Percentiles rank a stretch among this genome's conserved stretches.
These are phyloP conservation scores for Euryodendron excelsum DNA, from an alignment of 148 eudicot genomes.

Conservation along the genomic window DNA sequence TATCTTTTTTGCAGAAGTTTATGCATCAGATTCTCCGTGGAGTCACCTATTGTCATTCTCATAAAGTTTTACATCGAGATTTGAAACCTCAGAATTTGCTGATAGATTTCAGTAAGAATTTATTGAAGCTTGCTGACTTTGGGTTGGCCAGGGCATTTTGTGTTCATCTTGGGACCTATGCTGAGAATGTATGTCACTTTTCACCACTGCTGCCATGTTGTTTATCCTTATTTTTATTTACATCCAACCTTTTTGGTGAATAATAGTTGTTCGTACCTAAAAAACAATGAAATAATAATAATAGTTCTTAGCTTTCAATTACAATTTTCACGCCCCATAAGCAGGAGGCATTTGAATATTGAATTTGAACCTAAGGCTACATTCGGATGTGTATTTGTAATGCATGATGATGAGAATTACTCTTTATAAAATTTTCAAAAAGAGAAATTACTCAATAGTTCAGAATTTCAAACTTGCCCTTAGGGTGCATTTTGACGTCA, in stretches of 20 bases:
- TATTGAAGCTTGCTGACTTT: constrained; percentile 5
- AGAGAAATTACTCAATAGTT: no score
- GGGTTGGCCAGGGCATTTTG: constrained; percentile 6
- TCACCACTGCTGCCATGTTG: no score
- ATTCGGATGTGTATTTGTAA: no score
- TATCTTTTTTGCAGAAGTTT: not conserved
- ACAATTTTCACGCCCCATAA: not conserved
- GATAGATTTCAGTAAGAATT: not conserved
- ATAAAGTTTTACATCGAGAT: not conserved
- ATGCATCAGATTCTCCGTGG: not conserved
- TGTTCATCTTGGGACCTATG: not conserved
- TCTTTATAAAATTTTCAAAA: no score
- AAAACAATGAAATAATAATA: not conserved
- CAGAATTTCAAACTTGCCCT: no score
- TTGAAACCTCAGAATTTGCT: not conserved
- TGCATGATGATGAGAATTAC: no score
- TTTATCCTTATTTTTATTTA: not conserved
- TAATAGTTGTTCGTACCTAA: not conserved
- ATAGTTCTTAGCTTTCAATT: not conserved
- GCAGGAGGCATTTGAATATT: no score
- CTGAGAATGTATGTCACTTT: not conserved
- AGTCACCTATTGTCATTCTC: not conserved
- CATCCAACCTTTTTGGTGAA: not conserved
- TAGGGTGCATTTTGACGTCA: no score
- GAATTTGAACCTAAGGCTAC: no score